These are phyloP conservation scores for Macrophomina tecta DNA, from an alignment of 2,329 filamentous ascomycete genomes.

Conservation along the genomic window DNA sequence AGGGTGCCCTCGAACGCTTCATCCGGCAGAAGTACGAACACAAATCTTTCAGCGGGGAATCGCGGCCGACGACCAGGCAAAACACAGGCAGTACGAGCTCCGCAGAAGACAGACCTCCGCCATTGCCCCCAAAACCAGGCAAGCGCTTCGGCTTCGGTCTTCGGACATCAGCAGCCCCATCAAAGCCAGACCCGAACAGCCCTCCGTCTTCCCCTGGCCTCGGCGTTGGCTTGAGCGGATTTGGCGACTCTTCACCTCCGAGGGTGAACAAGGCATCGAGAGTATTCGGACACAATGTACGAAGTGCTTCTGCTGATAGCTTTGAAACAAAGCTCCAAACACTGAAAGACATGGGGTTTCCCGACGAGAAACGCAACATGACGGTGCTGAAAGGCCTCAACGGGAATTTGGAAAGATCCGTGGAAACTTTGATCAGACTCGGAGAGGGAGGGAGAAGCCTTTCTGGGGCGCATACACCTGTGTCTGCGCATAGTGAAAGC, in stretches of 20 bases:
- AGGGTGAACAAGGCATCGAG: conserved; percentile 68
- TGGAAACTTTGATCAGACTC: conserved; percentile 82
- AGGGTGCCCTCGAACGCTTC: conserved; percentile 93
- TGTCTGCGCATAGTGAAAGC: conserved; percentile 56
- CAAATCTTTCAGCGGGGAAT: conserved; percentile 54
- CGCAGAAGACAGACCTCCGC: conserved; percentile 60
- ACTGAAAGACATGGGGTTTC: conserved; percentile 90
- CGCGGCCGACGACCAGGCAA: conserved; percentile 53
- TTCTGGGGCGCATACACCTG: conserved; percentile 41
- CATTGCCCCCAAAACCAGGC: conserved; percentile 65
- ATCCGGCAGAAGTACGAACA: conserved; percentile 93
- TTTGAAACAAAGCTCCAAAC: conserved; percentile 77
- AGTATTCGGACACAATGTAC: conserved; percentile 72
- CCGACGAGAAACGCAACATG: conserved; percentile 79
- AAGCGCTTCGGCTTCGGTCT: conserved; percentile 69
- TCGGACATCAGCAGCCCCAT: conserved; percentile 72
- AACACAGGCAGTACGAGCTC: conserved; percentile 64
- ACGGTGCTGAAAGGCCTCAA: conserved; percentile 81
- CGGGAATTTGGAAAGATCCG: conserved; percentile 83
- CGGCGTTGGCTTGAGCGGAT: conserved; percentile 38
- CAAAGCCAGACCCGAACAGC: conserved; percentile 62
- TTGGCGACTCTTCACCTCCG: conserved; percentile 43
- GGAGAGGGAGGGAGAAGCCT: conserved; percentile 68
- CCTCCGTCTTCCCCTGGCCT: conserved; percentile 43
- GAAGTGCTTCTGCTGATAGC: conserved; percentile 58